Percentiles rank a stretch among this genome's conserved stretches.
Conservation (phyloP, 2,329 filamentous ascomycete genomes). For the Botrytis porri region DNA sequence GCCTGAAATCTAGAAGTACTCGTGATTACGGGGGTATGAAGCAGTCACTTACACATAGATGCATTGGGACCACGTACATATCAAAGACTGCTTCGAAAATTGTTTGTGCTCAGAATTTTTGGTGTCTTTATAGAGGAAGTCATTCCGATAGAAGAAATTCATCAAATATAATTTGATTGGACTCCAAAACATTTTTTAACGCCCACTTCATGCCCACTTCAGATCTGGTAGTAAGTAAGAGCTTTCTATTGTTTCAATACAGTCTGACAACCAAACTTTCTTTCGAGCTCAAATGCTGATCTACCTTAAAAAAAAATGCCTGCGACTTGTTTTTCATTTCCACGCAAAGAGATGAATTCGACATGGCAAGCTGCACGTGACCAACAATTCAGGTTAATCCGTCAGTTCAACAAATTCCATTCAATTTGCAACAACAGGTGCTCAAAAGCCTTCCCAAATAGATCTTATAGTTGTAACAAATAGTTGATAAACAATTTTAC, state of each 20-base stretch:
- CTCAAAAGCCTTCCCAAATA: neutral
- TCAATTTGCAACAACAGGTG: neutral
- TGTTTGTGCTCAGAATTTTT: neutral
- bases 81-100: neutral
- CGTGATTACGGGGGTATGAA: neutral
- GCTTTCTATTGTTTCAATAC: neutral
- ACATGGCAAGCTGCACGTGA: neutral
- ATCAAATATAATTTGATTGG: neutral
- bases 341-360: neutral
- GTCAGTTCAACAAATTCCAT: neutral
- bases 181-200: neutral
- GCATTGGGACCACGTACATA: neutral
- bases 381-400: neutral
- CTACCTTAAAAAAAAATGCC: neutral
- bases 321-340: neutral
- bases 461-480: neutral
- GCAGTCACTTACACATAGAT: conserved; percentile 3
- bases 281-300: neutral
- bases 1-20: neutral
- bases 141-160: neutral
- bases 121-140: neutral
- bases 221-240: neutral
- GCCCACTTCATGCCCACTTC: neutral
- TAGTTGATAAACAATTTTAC: neutral
- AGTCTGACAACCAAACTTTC: neutral